These are phyloP conservation scores for Cryptosporidium meleagridis DNA, from an alignment of 169 alveolate species.

Conservation along the genomic window DNA sequence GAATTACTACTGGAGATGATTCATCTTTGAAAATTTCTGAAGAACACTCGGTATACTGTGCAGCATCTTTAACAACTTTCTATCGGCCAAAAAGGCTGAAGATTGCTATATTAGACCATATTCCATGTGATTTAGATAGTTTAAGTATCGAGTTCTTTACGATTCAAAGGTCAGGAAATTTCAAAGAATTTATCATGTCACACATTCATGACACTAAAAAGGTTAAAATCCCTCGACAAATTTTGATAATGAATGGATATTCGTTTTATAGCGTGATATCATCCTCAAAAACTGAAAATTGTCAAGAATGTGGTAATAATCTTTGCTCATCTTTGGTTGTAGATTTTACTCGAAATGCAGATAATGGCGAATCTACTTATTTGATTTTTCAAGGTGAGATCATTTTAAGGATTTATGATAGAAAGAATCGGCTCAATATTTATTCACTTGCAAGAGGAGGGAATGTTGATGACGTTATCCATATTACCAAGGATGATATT, in stretches of 20 bases:
- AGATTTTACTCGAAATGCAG: conserved; percentile 69
- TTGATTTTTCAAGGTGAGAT: conserved; percentile 72
- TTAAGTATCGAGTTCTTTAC: conserved; percentile 56
- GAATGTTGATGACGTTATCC: conserved; percentile 28
- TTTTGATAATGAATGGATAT: conserved; percentile 53
- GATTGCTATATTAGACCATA: conserved; percentile 60
- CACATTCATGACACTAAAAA: conserved; percentile 41
- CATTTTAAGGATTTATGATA: conserved; percentile 54
- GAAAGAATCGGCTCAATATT: conserved; percentile 2
- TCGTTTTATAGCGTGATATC: conserved; percentile 63
- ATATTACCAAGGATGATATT: conserved; percentile 31
- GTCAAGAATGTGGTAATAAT: conserved; percentile 33
- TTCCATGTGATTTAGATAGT: conserved; percentile 31
- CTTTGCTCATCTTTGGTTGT: conserved; percentile 63
- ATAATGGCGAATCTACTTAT: conserved; percentile 72
- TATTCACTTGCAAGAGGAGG: conserved; percentile 41
- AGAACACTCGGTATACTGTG: conserved; percentile 47
- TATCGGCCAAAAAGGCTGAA: conserved; percentile 61
- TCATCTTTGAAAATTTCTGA: conserved; percentile 20
- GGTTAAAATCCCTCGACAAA: conserved; percentile 16
- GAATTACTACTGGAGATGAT: neutral
- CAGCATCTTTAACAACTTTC: conserved; percentile 52
- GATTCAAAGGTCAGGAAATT: conserved; percentile 47
- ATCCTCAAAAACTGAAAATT: conserved; percentile 8
- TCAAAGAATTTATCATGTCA: conserved; percentile 62